phyloP scores from a whole-genome alignment of 139 green algal species.

The Prasinococcaceae sp. region DNA sequence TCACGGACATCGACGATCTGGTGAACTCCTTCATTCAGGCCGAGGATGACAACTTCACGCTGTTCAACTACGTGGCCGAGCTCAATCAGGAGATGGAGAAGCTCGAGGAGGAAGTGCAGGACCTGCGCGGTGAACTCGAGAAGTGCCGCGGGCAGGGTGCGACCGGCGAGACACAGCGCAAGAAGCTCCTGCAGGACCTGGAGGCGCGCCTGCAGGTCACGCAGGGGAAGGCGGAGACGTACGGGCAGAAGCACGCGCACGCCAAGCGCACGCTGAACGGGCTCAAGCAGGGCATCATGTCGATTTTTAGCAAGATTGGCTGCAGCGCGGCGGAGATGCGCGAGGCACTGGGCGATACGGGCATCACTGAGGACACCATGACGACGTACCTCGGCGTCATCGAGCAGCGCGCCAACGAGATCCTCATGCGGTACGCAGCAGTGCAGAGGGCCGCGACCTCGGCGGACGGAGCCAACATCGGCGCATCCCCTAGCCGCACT shows the following conservation, averaged over 20 bases:
- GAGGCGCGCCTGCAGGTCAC: slow-evolving; percentile 21
- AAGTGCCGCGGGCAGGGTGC: slow-evolving; percentile 20
- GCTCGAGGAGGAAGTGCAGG: slow-evolving; percentile 28
- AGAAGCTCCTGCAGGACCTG: slow-evolving; percentile 24
- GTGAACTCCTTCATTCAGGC: slow-evolving; percentile 47
- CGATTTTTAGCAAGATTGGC: slow-evolving; percentile 19
- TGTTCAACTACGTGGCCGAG: slow-evolving; percentile 72
- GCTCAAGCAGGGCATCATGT: slow-evolving; percentile 19
- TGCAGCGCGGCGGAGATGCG: slow-evolving; percentile 11
- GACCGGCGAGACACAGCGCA: slow-evolving; percentile 14
- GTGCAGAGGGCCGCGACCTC: too few species aligned
- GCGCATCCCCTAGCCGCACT: too few species aligned
- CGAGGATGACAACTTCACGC: slow-evolving; percentile 58
- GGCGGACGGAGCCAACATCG: too few species aligned
- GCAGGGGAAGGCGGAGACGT: slow-evolving; percentile 34
- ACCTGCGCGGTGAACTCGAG: slow-evolving; percentile 38
- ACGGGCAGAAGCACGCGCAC: slow-evolving; percentile 33
- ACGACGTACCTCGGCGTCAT: slow-evolving; percentile 74
- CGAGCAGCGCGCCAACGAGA: slow-evolving; percentile 72
- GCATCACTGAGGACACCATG: slow-evolving; percentile 61
- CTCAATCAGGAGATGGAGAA: slow-evolving; percentile 61
- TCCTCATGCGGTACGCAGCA: slow-evolving; percentile 47
- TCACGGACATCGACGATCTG: slow-evolving; percentile 54
- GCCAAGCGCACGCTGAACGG: slow-evolving; percentile 26
- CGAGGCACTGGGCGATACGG: slow-evolving; percentile 43